phyloP scores from a whole-genome alignment of 306 rosid species.

The Castanea sativa region DNA sequence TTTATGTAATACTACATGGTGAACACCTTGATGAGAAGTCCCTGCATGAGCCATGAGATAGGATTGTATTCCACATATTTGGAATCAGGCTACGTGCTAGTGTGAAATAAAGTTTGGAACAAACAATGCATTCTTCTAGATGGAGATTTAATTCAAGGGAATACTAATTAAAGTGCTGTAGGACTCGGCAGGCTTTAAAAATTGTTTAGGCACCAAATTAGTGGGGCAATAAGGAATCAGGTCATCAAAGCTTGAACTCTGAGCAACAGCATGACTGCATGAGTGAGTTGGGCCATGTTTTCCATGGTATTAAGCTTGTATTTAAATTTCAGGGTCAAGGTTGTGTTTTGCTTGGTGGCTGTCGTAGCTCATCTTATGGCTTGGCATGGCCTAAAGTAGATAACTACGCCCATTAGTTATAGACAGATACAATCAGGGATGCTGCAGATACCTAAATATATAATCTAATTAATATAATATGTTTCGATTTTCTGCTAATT shows the following conservation, averaged over 20 bases:
- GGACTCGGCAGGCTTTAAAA: background rate
- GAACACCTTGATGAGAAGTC: background rate
- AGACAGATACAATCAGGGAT: background rate
- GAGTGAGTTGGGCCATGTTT: background rate
- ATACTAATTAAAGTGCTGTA: background rate
- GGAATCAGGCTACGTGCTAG: background rate
- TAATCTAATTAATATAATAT: no score
- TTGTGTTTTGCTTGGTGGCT: background rate
- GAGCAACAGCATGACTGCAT: background rate
- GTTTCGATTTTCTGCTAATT: no score
- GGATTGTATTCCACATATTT: background rate
- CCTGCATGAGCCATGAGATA: background rate
- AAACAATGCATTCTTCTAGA: background rate
- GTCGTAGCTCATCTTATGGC: background rate
- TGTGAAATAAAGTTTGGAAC: background rate
- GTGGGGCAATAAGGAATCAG: background rate
- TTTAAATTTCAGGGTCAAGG: background rate
- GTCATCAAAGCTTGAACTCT: background rate
- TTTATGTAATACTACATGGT: background rate
- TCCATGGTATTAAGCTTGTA: background rate
- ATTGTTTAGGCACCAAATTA: background rate
- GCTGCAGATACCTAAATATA: background rate
- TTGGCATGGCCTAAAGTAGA: background rate
- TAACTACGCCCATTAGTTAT: background rate
- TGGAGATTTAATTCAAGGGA: background rate